Conservation (phyloP, 2,329 filamentous ascomycete genomes). For the Trichoderma pleuroti region DNA sequence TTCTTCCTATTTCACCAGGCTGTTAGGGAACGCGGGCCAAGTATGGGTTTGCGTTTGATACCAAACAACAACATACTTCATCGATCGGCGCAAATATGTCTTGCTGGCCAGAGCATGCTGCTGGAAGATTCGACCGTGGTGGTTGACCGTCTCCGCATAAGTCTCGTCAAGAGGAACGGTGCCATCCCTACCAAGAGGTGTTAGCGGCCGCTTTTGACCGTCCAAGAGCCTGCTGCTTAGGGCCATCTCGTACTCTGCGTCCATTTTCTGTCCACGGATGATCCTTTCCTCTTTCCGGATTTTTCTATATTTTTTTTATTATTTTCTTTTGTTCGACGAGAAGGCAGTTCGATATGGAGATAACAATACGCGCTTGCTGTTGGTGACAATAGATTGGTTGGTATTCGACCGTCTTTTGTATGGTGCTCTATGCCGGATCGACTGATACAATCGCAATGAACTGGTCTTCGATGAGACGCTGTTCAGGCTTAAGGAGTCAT, state of each 20-base stretch:
- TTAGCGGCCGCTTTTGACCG: not conserved
- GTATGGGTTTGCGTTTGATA: not conserved
- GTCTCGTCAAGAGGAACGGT: conserved; percentile 54
- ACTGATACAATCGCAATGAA: conserved; percentile 18
- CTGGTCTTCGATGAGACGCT: conserved; percentile 16
- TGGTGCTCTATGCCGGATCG: conserved; percentile 20
- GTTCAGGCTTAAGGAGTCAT: conserved; percentile 26
- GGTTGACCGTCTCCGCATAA: conserved; percentile 55
- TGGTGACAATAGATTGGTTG: not conserved
- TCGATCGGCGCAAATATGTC: conserved; percentile 66
- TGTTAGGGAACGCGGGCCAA: not conserved
- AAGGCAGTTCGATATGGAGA: not conserved
- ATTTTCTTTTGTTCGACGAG: not conserved
- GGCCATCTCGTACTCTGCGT: conserved; percentile 31
- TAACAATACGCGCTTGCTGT: not conserved
- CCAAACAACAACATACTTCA: conserved; percentile 53
- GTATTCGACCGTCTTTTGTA: not conserved
- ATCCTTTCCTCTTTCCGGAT: not conserved
- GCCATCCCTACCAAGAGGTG: conserved; percentile 38
- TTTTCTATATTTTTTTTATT: not conserved
- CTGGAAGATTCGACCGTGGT: conserved; percentile 65
- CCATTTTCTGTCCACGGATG: conserved; percentile 26
- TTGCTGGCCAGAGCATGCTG: conserved; percentile 61
- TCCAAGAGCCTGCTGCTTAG: not conserved
- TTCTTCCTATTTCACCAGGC: conserved; percentile 53